Evolutionary conservation across 83 land plant genomes (phyloP).

Genomic region (Picea abies): DNA sequence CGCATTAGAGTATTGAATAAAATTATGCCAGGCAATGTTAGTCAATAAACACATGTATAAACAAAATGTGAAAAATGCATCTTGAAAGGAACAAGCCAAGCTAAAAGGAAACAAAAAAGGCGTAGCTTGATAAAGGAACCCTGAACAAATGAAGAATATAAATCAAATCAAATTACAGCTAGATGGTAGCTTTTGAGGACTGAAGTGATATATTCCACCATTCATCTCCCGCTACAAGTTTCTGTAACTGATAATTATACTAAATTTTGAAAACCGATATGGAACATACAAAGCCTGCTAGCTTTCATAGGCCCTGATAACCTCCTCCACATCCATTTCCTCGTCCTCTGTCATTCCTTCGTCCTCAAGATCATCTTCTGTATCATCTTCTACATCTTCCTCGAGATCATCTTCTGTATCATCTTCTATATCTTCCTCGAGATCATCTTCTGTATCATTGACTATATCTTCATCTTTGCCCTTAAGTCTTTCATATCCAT

Average conservation of each 20-base stretch:
- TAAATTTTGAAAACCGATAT: neutral
- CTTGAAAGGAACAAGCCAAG: too few relatives aligned
- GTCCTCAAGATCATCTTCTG: neutral
- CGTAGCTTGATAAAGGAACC: neutral
- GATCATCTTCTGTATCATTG: neutral
- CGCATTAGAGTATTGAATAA: too few relatives aligned
- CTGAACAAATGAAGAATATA: neutral
- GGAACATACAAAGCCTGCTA: neutral
- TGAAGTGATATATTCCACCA: neutral
- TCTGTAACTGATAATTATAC: neutral
- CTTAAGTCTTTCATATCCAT: neutral
- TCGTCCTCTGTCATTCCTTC: neutral
- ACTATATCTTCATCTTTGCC: conserved; percentile 1
- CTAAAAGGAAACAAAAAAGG: neutral
- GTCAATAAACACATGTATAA: too few relatives aligned
- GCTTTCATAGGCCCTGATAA: conserved; percentile 6
- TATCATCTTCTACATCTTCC: neutral
- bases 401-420: neutral
- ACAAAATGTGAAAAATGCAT: too few relatives aligned
- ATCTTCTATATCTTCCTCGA: neutral
- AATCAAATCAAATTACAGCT: neutral
- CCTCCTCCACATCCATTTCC: neutral
- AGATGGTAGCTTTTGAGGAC: neutral
- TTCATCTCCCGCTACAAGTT: neutral
- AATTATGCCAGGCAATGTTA: too few relatives aligned